A percentile compares a stretch with the other conserved stretches of the same genome.
These are phyloP conservation scores for Tetraselmis striata DNA, from an alignment of 139 green algal genomes.

Conservation along the genomic window DNA sequence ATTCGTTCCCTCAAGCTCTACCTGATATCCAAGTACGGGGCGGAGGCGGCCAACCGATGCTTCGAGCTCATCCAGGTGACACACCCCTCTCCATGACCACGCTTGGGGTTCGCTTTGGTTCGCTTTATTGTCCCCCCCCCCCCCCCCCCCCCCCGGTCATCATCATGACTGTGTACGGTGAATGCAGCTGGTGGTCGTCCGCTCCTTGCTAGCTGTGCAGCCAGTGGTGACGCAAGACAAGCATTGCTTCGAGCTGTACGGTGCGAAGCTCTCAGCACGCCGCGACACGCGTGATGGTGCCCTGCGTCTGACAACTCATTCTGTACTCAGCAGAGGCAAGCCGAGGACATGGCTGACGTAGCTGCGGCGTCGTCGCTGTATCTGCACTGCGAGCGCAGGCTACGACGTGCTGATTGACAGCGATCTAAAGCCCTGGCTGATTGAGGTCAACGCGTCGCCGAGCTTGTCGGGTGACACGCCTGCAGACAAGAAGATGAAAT, in stretches of 20 bases:
- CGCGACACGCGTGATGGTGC: no score
- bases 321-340: no score
- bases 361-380: no score
- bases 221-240: constrained; percentile 66
- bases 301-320: no score
- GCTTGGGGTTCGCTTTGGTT: no score
- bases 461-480: constrained; percentile 48
- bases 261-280: not conserved
- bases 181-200: constrained; percentile 57
- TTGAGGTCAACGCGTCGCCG: constrained; percentile 63
- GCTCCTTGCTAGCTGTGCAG: constrained; percentile 57
- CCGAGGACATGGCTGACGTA: no score
- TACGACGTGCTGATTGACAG: constrained; percentile 74
- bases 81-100: not conserved
- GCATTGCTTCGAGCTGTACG: constrained; percentile 71
- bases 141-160: no score
- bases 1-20: constrained; percentile 45
- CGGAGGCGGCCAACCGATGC: constrained; percentile 12
- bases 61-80: constrained; percentile 25
- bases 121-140: no score
- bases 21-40: constrained; percentile 44
- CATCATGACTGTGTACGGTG: not conserved
- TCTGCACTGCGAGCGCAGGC: no score
- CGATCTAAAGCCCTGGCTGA: constrained; percentile 53
- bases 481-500: constrained; percentile 61